A percentile compares a stretch with the other conserved stretches of the same genome.
These are phyloP conservation scores for Daldinia sp. DNA, from an alignment of 2,329 filamentous ascomycete species.

Conservation along the genomic window DNA sequence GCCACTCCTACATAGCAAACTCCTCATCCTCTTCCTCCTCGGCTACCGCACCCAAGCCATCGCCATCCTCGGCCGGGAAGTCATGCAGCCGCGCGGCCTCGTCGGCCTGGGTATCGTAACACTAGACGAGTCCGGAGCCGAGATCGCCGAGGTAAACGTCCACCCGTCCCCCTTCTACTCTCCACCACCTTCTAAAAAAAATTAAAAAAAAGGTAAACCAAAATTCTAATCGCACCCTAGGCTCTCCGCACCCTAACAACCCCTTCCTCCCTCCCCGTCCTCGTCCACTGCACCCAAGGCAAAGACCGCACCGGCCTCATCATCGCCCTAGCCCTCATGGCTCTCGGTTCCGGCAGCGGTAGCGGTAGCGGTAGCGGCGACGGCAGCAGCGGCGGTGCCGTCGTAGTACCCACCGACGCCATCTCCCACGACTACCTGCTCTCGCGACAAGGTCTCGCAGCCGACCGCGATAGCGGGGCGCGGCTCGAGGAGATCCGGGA, in stretches of 20 bases:
- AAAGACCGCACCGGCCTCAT: slow-evolving; percentile 86
- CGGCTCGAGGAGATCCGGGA: slow-evolving; percentile 75
- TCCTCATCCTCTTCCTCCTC: slow-evolving; percentile 68
- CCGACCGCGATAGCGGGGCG: slow-evolving; percentile 72
- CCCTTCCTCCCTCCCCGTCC: slow-evolving; percentile 67
- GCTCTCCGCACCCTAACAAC: slow-evolving; percentile 64
- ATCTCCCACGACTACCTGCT: slow-evolving; percentile 79
- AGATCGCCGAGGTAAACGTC: slow-evolving; percentile 63
- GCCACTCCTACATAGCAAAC: slow-evolving; percentile 57
- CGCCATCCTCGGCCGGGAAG: slow-evolving; percentile 73
- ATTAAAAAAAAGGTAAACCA: neutral
- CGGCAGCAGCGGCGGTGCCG: too few species aligned
- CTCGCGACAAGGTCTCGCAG: slow-evolving; percentile 69
- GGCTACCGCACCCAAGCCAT: slow-evolving; percentile 79
- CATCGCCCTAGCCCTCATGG: slow-evolving; percentile 74
- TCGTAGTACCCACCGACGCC: slow-evolving; percentile 63
- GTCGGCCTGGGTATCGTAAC: slow-evolving; percentile 77
- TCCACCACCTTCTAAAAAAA: neutral
- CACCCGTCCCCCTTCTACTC: neutral
- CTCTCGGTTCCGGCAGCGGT: slow-evolving; percentile 62
- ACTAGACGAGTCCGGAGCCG: slow-evolving; percentile 73
- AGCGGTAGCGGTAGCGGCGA: too few species aligned
- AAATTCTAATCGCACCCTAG: slow-evolving; percentile 37
- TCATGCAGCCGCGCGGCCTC: slow-evolving; percentile 79
- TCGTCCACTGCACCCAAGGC: slow-evolving; percentile 89